Percentiles rank a stretch among this genome's conserved stretches.
Conservation (phyloP, 192 early-diverging fungal species). For the Bifiguratus adelaidae region DNA sequence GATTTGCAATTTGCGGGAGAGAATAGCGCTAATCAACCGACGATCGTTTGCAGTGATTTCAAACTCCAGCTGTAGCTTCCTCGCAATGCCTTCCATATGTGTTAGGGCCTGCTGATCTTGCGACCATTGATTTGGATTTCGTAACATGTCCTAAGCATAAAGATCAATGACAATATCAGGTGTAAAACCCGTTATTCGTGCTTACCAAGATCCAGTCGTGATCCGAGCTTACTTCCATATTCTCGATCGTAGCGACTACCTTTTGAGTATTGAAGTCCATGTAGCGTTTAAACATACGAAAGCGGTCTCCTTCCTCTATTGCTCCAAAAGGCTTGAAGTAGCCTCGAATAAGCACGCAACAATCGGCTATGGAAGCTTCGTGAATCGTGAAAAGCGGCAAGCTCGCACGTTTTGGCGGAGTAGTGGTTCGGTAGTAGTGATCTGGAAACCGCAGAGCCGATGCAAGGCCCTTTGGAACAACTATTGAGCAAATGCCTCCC, state of each 20-base stretch:
- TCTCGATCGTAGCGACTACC: not conserved
- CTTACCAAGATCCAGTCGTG: conserved; percentile 6
- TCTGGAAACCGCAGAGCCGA: conserved; percentile 13
- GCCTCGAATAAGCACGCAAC: no score
- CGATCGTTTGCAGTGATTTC: no score
- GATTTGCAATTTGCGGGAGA: conserved; percentile 31
- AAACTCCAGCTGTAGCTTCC: conserved; percentile 14
- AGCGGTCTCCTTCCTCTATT: not conserved
- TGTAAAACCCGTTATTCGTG: not conserved
- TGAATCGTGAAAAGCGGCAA: no score
- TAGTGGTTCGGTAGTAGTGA: conserved; percentile 4
- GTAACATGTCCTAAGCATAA: conserved; percentile 14
- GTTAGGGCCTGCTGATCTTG: conserved; percentile 4
- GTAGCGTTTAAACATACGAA: conserved; percentile 12
- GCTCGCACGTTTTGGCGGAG: no score
- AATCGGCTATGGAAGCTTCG: no score
- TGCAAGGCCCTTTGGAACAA: conserved; percentile 7
- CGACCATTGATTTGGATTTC: conserved; percentile 32
- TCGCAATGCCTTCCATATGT: conserved; percentile 19
- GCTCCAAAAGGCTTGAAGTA: not conserved
- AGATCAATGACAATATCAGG: not conserved
- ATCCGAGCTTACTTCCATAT: conserved; percentile 5
- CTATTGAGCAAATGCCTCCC: no score
- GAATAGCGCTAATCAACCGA: no score
- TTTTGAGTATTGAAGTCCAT: conserved; percentile 17